Evolutionary conservation across 2,329 filamentous ascomycete genomes (phyloP), one percentile per base, ranked within the genome.

Genomic region (Coleophoma crateriformis): DNA sequence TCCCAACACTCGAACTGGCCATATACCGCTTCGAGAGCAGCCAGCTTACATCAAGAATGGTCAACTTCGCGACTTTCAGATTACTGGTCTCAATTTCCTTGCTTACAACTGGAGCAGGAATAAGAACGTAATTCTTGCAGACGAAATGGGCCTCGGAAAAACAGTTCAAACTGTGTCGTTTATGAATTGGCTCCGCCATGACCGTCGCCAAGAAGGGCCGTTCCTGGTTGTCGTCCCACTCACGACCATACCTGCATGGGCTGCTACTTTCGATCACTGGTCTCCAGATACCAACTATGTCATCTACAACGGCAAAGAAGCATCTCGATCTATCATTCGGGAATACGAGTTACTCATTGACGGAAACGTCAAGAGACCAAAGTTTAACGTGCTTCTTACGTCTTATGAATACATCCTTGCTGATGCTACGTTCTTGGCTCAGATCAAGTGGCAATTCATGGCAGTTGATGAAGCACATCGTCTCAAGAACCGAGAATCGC

Each of bases 131-230:
- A 96, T 99, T 60, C 79, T 99, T 47, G 94, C 94, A 45, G 94
- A 99, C 65, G 94, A 99, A 70, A 99, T 99, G 94, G 94, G 94
- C 61, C 78, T 99, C 13, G 94, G 94, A 27, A 99, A 99, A 72
- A 99, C 94, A 0, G 94, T 99, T 0, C 94, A 99, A 70, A 96
- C 92, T 0, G 91, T 99, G 27, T 85, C 92, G 0, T 97, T 97
- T 67, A 86, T 99, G 68, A 96, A 92, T 66, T 99, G 94, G 92
- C 78, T 99, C 52, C 88, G 90, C 48, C 92, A 97, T 68, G 84
- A 90, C 51, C 84, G 92, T 58, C 79, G 78, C 45, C 94, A 99
- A 66, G 88, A 97, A 68, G 94, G 94, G 0, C 94, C 94, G 0
- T 97, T 96, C 64, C 82, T 99, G 40, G 92, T 97, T 52, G 90